Evolutionary conservation across 2,329 filamentous ascomycete genomes (phyloP).

Genomic region (Nectriaceae sp.): DNA sequence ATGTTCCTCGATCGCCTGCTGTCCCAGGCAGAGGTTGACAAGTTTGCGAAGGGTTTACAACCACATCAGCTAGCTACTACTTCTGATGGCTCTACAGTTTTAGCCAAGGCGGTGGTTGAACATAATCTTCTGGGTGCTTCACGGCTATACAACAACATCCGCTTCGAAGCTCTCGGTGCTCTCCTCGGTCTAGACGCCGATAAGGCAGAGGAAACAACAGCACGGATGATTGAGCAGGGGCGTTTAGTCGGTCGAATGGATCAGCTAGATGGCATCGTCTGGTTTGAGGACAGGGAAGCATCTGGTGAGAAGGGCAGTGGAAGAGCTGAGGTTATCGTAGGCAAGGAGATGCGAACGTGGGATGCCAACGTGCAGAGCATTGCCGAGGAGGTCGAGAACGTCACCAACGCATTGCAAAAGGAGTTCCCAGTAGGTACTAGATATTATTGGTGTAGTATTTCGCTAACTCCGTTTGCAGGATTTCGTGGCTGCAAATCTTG

Average conservation of each 20-base stretch:
- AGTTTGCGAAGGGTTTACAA: conserved; percentile 78
- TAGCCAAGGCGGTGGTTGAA: conserved; percentile 91
- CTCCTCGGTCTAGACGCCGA: conserved; percentile 78
- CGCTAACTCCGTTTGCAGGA: conserved; percentile 40
- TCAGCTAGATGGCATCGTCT: conserved; percentile 86
- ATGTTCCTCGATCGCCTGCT: conserved; percentile 93
- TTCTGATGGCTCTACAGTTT: conserved; percentile 86
- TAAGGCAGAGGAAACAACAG: conserved; percentile 87
- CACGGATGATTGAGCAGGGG: conserved; percentile 94
- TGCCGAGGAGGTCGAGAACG: conserved; percentile 86
- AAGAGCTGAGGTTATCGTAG: conserved; percentile 63
- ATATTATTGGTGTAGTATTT: not conserved
- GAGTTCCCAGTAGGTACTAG: conserved; percentile 66
- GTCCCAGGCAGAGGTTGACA: conserved; percentile 76
- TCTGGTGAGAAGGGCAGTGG: conserved; percentile 68
- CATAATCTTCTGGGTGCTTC: conserved; percentile 92
- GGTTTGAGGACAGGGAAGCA: conserved; percentile 77
- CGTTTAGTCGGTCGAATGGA: conserved; percentile 87
- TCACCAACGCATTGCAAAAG: conserved; percentile 78
- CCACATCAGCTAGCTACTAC: conserved; percentile 91
- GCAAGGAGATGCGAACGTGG: conserved; percentile 79
- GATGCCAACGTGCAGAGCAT: conserved; percentile 84
- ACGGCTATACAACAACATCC: conserved; percentile 75
- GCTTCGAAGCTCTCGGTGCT: conserved; percentile 71
- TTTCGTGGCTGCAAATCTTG: conserved; percentile 57